Evolutionary conservation across 2,329 filamentous ascomycete species (phyloP).

Genomic region (Colletotrichum scovillei): DNA sequence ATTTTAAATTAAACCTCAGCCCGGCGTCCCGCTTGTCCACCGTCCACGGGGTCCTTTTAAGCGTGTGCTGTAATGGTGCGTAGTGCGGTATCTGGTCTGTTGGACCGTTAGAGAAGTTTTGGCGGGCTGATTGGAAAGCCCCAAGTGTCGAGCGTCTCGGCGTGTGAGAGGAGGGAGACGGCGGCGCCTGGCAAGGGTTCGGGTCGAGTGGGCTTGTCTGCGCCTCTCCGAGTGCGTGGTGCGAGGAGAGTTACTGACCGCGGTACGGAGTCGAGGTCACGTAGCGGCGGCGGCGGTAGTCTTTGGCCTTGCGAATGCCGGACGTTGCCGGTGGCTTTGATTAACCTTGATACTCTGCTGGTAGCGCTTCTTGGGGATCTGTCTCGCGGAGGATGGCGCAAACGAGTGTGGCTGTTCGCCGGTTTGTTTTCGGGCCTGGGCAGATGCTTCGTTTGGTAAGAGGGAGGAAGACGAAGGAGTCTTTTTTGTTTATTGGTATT

Average conservation of each 20-base stretch:
- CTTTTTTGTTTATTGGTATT: no score
- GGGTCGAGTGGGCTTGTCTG: slow-evolving; percentile 12
- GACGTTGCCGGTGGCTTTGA: not conserved
- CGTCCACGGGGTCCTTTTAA: slow-evolving; percentile 23
- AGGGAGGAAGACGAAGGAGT: not conserved
- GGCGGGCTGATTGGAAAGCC: slow-evolving; percentile 16
- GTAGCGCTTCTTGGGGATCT: not conserved
- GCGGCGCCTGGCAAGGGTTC: slow-evolving; percentile 8
- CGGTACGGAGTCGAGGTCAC: not conserved
- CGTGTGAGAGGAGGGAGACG: not conserved
- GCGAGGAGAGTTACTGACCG: not conserved
- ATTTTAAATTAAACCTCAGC: slow-evolving; percentile 33
- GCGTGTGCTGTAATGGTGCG: not conserved
- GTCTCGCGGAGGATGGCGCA: not conserved
- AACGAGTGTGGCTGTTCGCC: not conserved
- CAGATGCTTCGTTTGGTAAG: not conserved
- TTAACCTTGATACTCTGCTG: not conserved
- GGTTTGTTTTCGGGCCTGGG: not conserved
- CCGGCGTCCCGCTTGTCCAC: slow-evolving; percentile 24
- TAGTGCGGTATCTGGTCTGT: not conserved
- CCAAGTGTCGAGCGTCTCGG: not conserved
- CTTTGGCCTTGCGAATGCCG: not conserved
- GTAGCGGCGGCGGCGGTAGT: not conserved
- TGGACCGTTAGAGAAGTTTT: slow-evolving; percentile 15
- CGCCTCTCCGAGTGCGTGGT: slow-evolving; percentile 1